phyloP scores from a whole-genome alignment of 352 stramenopile species.

The Elongisporangium undulatum region DNA sequence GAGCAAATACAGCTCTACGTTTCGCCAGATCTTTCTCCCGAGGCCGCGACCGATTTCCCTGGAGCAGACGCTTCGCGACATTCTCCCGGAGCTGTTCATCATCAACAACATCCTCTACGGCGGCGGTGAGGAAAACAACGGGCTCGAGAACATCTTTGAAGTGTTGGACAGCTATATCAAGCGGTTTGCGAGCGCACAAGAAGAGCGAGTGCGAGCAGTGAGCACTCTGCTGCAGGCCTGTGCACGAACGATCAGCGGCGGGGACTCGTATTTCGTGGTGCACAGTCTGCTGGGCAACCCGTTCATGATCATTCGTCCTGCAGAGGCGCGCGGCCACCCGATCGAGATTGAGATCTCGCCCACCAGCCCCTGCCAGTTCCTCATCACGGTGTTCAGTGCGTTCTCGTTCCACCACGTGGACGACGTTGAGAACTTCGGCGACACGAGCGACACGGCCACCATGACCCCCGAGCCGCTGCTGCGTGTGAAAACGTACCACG shows the following conservation, averaged over 20 bases:
- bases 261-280: slow-evolving; percentile 79
- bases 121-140: slow-evolving; percentile 55
- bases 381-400: slow-evolving; percentile 72
- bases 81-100: slow-evolving; percentile 67
- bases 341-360: slow-evolving; percentile 71
- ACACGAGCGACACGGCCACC: slow-evolving; percentile 22
- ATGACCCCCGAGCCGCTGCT: slow-evolving; percentile 58
- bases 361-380: slow-evolving; percentile 50
- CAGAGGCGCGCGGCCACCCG: slow-evolving; percentile 55
- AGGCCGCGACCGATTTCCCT: slow-evolving; percentile 66
- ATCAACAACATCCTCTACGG: slow-evolving; percentile 80
- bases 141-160: slow-evolving; percentile 78
- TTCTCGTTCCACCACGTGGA: slow-evolving; percentile 79
- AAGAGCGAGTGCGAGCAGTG: slow-evolving; percentile 63
- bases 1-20: slow-evolving; percentile 50
- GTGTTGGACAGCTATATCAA: slow-evolving; percentile 71
- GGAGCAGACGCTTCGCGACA: slow-evolving; percentile 75
- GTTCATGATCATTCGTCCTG: slow-evolving; percentile 70
- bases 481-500: slow-evolving; percentile 64
- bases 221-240: slow-evolving; percentile 69
- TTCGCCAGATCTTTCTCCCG: slow-evolving; percentile 69
- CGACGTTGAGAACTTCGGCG: slow-evolving; percentile 67
- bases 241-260: slow-evolving; percentile 68
- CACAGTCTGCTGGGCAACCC: slow-evolving; percentile 67
- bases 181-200: slow-evolving; percentile 48